A percentile compares a stretch with the other conserved stretches of the same genome.
Conservation (phyloP, 768 basidiomycete species). For the Suillus brevipes region DNA sequence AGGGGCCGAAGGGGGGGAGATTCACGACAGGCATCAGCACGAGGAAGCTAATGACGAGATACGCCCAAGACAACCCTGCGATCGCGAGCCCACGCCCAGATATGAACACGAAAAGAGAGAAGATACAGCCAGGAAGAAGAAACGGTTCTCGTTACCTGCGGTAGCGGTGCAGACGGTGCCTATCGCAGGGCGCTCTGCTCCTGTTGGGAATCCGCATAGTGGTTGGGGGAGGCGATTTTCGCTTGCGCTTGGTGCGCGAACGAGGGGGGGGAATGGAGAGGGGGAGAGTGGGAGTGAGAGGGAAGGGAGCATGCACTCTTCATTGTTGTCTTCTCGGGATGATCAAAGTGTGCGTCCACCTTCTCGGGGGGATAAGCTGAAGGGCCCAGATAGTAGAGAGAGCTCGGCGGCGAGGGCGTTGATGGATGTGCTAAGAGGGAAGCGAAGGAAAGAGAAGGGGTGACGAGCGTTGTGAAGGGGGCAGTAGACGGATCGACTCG, state of each 20-base stretch:
- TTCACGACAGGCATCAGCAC: not conserved
- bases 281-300: constrained; percentile 17
- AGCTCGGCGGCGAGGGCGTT: constrained; percentile 31
- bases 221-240: constrained; percentile 52
- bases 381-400: constrained; percentile 18
- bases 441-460: not conserved
- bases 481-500: not conserved
- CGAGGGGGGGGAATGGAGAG: constrained; percentile 22
- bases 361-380: constrained; percentile 15
- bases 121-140: constrained; percentile 60
- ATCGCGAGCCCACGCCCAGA: not conserved
- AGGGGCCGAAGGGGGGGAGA: not conserved
- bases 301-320: not conserved
- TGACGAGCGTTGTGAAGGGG: not conserved
- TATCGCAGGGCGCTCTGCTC: constrained; percentile 59
- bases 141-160: constrained; percentile 78
- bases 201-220: constrained; percentile 18
- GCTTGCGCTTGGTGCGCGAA: constrained; percentile 49
- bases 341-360: not conserved
- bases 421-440: constrained; percentile 33
- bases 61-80: not conserved
- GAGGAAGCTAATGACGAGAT: not conserved
- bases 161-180: constrained; percentile 72
- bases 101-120: constrained; percentile 36
- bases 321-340: not conserved